Conservation (phyloP, 208 protist genomes). For the Trypanosoma vivax region DNA sequence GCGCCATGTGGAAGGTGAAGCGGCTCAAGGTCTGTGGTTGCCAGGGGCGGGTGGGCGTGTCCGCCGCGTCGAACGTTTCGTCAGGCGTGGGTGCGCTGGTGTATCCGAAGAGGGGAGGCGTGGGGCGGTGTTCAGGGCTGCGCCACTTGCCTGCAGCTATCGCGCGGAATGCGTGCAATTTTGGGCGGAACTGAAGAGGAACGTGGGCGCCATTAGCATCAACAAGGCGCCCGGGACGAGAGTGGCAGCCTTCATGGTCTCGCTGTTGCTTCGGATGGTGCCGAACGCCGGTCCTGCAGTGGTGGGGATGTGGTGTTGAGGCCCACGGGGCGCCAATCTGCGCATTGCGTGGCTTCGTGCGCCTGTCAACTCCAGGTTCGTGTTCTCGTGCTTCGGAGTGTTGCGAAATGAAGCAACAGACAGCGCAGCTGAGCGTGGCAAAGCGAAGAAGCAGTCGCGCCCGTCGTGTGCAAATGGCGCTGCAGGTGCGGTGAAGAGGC, state of each 20-base stretch:
- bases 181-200: background rate
- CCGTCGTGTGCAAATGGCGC: background rate
- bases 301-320: background rate
- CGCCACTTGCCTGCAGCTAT: too few relatives aligned
- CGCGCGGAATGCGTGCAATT: conserved; percentile 14
- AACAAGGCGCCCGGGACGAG: too few relatives aligned
- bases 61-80: background rate
- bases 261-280: background rate
- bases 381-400: too few relatives aligned
- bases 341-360: background rate
- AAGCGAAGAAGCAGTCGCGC: background rate
- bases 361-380: background rate
- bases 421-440: background rate
- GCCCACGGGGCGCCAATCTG: background rate
- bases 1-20: too few relatives aligned
- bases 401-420: background rate
- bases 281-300: background rate
- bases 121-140: background rate
- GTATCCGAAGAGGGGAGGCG: background rate
- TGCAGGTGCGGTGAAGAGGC: background rate
- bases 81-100: conserved; percentile 10
- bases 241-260: background rate
- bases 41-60: conserved; percentile 10
- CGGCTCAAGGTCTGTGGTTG: too few relatives aligned
- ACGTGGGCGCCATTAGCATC: background rate